A percentile compares a stretch with the other conserved stretches of the same genome.
Conservation (phyloP, 495 filamentous ascomycete genomes). For the Annulohypoxylon maeteangense region DNA sequence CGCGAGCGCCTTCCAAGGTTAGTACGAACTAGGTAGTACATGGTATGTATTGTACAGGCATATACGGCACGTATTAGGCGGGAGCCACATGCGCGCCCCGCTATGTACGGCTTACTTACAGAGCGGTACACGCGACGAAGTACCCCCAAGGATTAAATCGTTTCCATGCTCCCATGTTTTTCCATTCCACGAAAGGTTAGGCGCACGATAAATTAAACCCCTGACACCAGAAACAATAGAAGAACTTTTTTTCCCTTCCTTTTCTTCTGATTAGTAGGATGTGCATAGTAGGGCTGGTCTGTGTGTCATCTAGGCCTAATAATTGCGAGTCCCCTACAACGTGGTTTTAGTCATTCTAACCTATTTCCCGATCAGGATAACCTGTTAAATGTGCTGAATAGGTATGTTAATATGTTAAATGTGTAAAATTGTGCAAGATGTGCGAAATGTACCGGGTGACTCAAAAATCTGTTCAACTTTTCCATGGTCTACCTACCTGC, state of each 20-base stretch:
- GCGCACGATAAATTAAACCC: constrained; percentile 31
- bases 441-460: neutral
- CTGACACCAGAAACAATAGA: constrained; percentile 25
- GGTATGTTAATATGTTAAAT: neutral
- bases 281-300: constrained; percentile 10
- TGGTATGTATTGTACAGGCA: constrained; percentile 2
- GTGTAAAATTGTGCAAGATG: neutral
- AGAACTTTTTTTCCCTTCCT: neutral
- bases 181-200: constrained; percentile 17
- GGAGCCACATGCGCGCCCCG: constrained; percentile 38
- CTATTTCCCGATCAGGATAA: constrained; percentile 19
- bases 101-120: constrained; percentile 39
- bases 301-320: constrained; percentile 21
- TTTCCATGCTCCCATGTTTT: constrained; percentile 28
- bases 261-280: constrained; percentile 18
- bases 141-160: constrained; percentile 11
- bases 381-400: constrained; percentile 3
- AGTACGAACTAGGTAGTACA: constrained; percentile 17
- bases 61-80: constrained; percentile 18
- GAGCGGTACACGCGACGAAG: constrained; percentile 28
- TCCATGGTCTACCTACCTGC: neutral
- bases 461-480: constrained; percentile 4
- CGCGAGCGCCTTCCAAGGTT: constrained; percentile 5
- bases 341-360: constrained; percentile 12
- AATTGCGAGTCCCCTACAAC: constrained; percentile 17